Evolutionary conservation across 768 basidiomycete species (phyloP).

Genomic region (Leccinum uliginosum): DNA sequence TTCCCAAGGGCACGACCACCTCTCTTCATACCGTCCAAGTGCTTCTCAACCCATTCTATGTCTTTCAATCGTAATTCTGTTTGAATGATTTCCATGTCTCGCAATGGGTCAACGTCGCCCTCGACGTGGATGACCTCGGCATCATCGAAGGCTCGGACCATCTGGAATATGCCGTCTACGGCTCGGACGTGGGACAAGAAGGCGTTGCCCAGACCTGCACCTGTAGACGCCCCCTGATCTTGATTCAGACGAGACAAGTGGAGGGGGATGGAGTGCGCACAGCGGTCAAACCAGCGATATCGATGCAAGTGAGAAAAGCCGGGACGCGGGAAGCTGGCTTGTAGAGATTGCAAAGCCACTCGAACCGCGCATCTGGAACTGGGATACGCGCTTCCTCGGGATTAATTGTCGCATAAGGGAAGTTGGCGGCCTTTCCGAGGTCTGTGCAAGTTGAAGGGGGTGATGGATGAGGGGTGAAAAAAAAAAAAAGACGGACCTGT

Average conservation of each 20-base stretch:
- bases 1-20: constrained; percentile 66
- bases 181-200: constrained; percentile 98
- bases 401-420: constrained; percentile 92
- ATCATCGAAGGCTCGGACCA: constrained; percentile 97
- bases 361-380: constrained; percentile 90
- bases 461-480: neutral
- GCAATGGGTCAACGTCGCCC: constrained; percentile 91
- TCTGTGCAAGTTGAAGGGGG: constrained; percentile 39
- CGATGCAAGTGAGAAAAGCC: constrained; percentile 95
- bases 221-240: constrained; percentile 86
- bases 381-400: constrained; percentile 95
- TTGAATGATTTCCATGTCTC: constrained; percentile 97
- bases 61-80: constrained; percentile 94
- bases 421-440: constrained; percentile 94
- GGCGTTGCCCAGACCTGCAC: constrained; percentile 95
- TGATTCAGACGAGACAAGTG: constrained; percentile 15
- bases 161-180: constrained; percentile 98
- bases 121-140: constrained; percentile 99
- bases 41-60: constrained; percentile 97
- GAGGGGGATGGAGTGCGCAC: constrained; percentile 40
- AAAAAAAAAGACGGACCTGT: constrained; percentile 52
- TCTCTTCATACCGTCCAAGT: constrained; percentile 75
- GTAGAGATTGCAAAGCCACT: constrained; percentile 89
- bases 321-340: constrained; percentile 87
- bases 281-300: constrained; percentile 96